A percentile compares a stretch with the other conserved stretches of the same genome.
phyloP scores from a whole-genome alignment of 257 asterid genomes.

The Primulina huaijiensis region DNA sequence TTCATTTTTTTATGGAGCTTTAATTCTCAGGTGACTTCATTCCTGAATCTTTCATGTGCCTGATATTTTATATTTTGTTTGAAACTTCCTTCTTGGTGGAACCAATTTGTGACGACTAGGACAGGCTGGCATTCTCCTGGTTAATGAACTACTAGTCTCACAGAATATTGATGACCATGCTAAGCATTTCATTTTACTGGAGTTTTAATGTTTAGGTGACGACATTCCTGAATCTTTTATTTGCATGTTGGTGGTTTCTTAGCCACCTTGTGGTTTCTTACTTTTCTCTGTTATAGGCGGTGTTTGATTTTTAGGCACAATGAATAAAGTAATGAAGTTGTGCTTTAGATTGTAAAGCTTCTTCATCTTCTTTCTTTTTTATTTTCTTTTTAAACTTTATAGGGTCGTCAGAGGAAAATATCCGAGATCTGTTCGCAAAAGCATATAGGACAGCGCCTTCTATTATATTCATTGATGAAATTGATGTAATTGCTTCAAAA shows the following conservation, averaged over 20 bases:
- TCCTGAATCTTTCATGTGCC: constrained; percentile 1
- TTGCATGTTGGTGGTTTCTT: not conserved
- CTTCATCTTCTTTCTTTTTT: constrained; percentile 12
- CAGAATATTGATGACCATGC: not conserved
- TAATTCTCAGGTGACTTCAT: not conserved
- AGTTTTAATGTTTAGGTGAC: not conserved
- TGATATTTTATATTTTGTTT: not conserved
- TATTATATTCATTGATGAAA: constrained; percentile 88
- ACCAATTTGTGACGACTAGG: not conserved
- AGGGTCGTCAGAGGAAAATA: constrained; percentile 91
- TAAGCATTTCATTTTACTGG: not conserved
- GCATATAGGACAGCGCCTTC: constrained; percentile 87
- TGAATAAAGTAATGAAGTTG: not conserved
- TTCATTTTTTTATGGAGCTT: not conserved
- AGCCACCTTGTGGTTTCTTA: not conserved
- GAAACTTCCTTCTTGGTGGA: not conserved
- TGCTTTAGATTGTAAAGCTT: constrained; percentile 6
- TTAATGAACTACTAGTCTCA: not conserved
- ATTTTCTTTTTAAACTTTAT: constrained; percentile 18
- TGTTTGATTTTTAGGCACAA: not conserved
- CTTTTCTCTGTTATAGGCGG: not conserved
- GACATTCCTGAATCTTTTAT: not conserved
- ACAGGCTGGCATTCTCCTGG: not conserved
- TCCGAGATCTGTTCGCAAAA: constrained; percentile 67
- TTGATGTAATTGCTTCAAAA: constrained; percentile 88